phyloP scores from a whole-genome alignment of 108 stramenopile genomes.

The Nitzschia putrida region DNA sequence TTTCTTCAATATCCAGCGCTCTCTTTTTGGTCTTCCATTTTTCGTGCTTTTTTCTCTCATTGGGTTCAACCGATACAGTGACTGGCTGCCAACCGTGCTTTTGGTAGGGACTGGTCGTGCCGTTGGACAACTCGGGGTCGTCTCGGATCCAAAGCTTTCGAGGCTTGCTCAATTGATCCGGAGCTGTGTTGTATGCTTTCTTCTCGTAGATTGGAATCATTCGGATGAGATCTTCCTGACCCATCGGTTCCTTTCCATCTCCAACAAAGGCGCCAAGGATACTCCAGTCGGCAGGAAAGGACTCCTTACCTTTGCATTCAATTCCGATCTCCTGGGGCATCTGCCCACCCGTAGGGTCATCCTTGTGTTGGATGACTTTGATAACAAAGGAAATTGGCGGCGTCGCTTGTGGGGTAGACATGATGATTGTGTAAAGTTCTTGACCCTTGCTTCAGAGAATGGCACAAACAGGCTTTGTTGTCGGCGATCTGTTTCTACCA shows the following conservation, averaged over 20 bases:
- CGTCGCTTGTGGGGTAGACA: not conserved
- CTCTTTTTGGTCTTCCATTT: slow-evolving; percentile 17
- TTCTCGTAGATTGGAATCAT: slow-evolving; percentile 15
- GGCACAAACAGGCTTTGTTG: no score
- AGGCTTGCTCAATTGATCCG: not conserved
- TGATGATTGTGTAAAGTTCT: no score
- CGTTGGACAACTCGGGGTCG: not conserved
- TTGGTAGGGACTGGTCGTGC: slow-evolving; percentile 7
- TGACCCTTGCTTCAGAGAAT: no score
- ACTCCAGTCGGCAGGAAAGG: slow-evolving; percentile 1
- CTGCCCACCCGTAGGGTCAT: slow-evolving; percentile 1
- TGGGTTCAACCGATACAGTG: not conserved
- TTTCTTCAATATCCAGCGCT: slow-evolving; percentile 8
- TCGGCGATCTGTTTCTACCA: no score
- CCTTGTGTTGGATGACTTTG: slow-evolving; percentile 3
- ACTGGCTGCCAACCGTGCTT: slow-evolving; percentile 17
- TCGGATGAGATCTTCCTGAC: not conserved
- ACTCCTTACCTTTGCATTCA: not conserved
- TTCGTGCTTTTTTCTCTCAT: slow-evolving; percentile 8
- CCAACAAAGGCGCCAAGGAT: slow-evolving; percentile 2
- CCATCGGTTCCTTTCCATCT: slow-evolving; percentile 3
- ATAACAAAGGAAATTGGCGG: slow-evolving; percentile 3
- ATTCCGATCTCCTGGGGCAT: slow-evolving; percentile 6
- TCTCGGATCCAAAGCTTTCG: not conserved
- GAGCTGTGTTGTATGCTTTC: not conserved